Conservation (phyloP, 208 protist genomes). For the Novymonas esmeraldas region DNA sequence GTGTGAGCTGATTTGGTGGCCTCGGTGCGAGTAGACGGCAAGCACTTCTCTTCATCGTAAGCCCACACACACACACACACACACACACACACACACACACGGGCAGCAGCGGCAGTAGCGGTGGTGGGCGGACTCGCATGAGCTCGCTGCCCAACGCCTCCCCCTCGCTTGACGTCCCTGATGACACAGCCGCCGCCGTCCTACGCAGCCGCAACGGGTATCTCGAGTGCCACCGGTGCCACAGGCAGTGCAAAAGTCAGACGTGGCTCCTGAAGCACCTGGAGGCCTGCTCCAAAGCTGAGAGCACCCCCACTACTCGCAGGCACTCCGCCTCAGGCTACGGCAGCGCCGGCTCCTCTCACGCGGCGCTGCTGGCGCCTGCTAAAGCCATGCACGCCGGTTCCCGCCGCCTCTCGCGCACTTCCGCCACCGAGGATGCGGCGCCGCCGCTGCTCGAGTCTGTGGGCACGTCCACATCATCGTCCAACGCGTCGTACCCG, state of each 20-base stretch:
- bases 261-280: constrained; percentile 33
- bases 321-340: constrained; percentile 9
- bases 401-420: constrained; percentile 7
- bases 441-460: constrained; percentile 13
- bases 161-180: constrained; percentile 5
- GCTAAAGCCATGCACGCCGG: not conserved
- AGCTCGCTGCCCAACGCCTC: constrained; percentile 4
- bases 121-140: constrained; percentile 3
- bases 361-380: not conserved
- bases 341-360: constrained; percentile 1
- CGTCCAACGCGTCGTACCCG: constrained; percentile 3
- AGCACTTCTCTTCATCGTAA: too few relatives aligned
- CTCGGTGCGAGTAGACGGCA: too few relatives aligned
- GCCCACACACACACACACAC: too few relatives aligned
- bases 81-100: too few relatives aligned
- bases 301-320: not conserved
- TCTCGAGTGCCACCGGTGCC: constrained; percentile 29
- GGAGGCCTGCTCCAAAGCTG: constrained; percentile 22
- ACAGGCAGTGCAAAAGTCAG: constrained; percentile 29
- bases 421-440: constrained; percentile 8
- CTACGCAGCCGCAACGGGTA: not conserved
- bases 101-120: not conserved
- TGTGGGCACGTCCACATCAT: constrained; percentile 1
- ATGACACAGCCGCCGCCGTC: constrained; percentile 1
- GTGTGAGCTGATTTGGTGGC: too few relatives aligned